A percentile compares a stretch with the other conserved stretches of the same genome.
phyloP scores from a whole-genome alignment of 2,329 filamentous ascomycete species.

The Trichoderma sp. region DNA sequence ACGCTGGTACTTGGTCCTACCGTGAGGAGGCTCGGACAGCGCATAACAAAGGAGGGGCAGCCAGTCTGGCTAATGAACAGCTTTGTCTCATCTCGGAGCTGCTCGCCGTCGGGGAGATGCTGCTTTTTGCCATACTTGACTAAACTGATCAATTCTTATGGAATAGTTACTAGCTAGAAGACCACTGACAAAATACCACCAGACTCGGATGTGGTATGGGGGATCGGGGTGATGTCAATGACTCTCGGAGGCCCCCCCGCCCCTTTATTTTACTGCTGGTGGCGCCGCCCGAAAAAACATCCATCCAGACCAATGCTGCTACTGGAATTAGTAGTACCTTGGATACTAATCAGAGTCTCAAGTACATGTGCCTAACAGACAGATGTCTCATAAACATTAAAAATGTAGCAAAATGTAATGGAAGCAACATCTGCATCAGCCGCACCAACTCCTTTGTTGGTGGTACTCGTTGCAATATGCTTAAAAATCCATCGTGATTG shows the following conservation, averaged over 20 bases:
- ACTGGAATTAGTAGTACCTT: not conserved
- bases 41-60: conserved; percentile 1
- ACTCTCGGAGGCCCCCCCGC: not conserved
- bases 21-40: not conserved
- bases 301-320: not conserved
- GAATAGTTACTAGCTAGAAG: not conserved
- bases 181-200: not conserved
- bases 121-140: not conserved
- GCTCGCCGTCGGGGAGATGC: not conserved
- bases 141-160: not conserved
- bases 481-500: not conserved
- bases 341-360: not conserved
- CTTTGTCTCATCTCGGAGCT: not conserved
- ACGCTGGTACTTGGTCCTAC: not conserved
- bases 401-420: not conserved
- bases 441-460: not conserved
- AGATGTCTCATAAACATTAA: not conserved
- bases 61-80: not conserved
- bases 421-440: not conserved
- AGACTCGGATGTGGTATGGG: not conserved
- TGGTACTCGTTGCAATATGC: not conserved
- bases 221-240: conserved; percentile 9
- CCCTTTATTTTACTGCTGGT: not conserved
- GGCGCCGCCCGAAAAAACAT: not conserved
- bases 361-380: not conserved